These are phyloP conservation scores for Mycena pura DNA, from an alignment of 768 basidiomycete genomes.

Conservation along the genomic window DNA sequence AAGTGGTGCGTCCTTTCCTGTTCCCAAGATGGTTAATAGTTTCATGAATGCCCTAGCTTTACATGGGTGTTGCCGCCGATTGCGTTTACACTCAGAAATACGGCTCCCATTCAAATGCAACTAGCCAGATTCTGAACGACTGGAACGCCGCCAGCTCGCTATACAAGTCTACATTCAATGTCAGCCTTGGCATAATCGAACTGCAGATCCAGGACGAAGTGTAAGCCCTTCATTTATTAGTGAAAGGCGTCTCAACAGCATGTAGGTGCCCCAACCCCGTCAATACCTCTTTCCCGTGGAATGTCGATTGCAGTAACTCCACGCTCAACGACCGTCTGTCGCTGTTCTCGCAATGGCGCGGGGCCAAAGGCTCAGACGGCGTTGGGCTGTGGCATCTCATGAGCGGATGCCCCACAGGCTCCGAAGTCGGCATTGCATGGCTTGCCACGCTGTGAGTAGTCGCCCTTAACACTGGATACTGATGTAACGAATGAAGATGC, in stretches of 20 bases:
- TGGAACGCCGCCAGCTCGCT: slow-evolving; percentile 81
- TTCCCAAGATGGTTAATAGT: background rate
- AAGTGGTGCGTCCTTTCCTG: slow-evolving; percentile 56
- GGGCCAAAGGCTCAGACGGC: slow-evolving; percentile 71
- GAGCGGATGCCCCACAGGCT: slow-evolving; percentile 83
- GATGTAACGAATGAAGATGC: slow-evolving; percentile 46
- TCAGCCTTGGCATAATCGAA: slow-evolving; percentile 84
- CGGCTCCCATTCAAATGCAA: slow-evolving; percentile 68
- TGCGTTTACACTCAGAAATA: slow-evolving; percentile 77
- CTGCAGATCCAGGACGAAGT: slow-evolving; percentile 70
- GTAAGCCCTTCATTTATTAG: slow-evolving; percentile 37
- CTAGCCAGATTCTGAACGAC: slow-evolving; percentile 74
- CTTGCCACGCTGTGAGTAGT: slow-evolving; percentile 71
- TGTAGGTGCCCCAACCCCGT: slow-evolving; percentile 66
- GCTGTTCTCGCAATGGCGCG: slow-evolving; percentile 84
- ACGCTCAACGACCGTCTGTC: slow-evolving; percentile 77
- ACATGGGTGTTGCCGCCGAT: slow-evolving; percentile 90
- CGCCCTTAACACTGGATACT: slow-evolving; percentile 2
- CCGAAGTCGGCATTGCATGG: slow-evolving; percentile 90
- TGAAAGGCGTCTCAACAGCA: background rate
- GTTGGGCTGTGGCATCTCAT: slow-evolving; percentile 90
- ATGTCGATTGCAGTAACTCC: slow-evolving; percentile 66
- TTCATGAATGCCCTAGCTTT: slow-evolving; percentile 46
- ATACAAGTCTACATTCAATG: slow-evolving; percentile 85
- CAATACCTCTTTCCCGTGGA: slow-evolving; percentile 70